Base-by-base conservation (phyloP, 2,329 filamentous ascomycete species). In the Peltaster fructicola region DNA sequence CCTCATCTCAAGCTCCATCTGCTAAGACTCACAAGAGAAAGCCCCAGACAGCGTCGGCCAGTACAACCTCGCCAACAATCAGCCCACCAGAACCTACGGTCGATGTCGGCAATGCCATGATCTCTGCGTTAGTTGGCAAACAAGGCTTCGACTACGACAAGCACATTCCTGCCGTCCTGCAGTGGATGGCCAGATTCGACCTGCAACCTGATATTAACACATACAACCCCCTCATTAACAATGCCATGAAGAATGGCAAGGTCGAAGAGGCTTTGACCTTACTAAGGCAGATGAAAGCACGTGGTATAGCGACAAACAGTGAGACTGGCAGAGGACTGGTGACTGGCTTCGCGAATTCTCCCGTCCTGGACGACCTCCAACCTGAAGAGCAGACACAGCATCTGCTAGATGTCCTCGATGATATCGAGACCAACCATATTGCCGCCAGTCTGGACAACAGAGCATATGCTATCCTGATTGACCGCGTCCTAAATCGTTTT, bases 251-350 rank as follows among this genome's bases (percentile, higher is more conserved):
- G 8, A 29, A 38, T 20, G 37, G 37, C 9, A 26, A 39, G 12
- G 20, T 30, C 6, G 31, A 36, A 6, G 38, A 47, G 26, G 45
- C 45, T 5, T 35, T 52, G 5, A 43, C 45, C 3, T 49, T 61
- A 13, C 42, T 63, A 3, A 23, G 39, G 20, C 56, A 53, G 41
- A 57, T 57, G 34, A 36, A 46, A 10, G 47, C 47, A 9, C 51
- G 58, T 20, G 43, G 48, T 8, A 54, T 70, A 23, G 35, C 45
- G 23, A 56, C 62, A 8, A 50, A 65, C 37, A 47, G 55, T 16
- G 63, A 63, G 5, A 88, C 80, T 1, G 79, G 78, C 47, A 77
- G 70, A 12, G 68, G 80, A 32, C 59, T 88, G 29, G 56, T 88
- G 6, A 68, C 75, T 20, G 64, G 52, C 11, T 41, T 61, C 10